These are phyloP conservation scores for Escallonia rubra DNA, from an alignment of 129 eudicot species.

Conservation along the genomic window DNA sequence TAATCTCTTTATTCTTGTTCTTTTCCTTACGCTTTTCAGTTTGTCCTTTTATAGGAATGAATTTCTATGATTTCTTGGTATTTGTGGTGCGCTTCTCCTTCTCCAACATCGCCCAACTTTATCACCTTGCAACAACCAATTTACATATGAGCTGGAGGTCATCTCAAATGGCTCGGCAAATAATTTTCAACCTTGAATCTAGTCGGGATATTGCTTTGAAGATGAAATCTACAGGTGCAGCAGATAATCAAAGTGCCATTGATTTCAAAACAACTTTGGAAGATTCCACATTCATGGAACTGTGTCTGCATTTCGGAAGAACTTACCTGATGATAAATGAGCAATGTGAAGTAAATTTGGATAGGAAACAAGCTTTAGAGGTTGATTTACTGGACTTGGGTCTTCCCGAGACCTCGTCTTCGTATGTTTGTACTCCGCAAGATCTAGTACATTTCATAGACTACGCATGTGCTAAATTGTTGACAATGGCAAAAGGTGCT, in stretches of 20 bases:
- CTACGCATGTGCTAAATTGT: constrained; percentile 22
- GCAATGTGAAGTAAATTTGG: constrained; percentile 14
- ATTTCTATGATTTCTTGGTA: constrained; percentile 74
- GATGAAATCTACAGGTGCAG: constrained; percentile 44
- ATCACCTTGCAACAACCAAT: constrained; percentile 19
- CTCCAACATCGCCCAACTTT: constrained; percentile 68
- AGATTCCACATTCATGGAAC: constrained; percentile 48
- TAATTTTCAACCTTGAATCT: constrained; percentile 52
- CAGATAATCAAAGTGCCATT: constrained; percentile 29
- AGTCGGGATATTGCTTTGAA: constrained; percentile 35
- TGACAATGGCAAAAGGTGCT: background rate
- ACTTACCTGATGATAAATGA: constrained; percentile 42
- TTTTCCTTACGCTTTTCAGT: background rate
- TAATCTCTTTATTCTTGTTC: background rate
- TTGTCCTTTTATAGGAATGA: constrained; percentile 58
- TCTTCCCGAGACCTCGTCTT: constrained; percentile 9
- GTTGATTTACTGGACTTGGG: constrained; percentile 25
- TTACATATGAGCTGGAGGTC: constrained; percentile 6
- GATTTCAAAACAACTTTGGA: constrained; percentile 27
- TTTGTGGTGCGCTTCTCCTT: constrained; percentile 58
- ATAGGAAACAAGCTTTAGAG: constrained; percentile 2
- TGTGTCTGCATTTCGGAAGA: constrained; percentile 36
- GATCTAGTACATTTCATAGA: constrained; percentile 52
- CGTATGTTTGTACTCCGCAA: constrained; percentile 36
- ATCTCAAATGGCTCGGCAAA: constrained; percentile 35